phyloP scores from a whole-genome alignment of 2,329 filamentous ascomycete genomes.

The Metarhizium anisopliae region DNA sequence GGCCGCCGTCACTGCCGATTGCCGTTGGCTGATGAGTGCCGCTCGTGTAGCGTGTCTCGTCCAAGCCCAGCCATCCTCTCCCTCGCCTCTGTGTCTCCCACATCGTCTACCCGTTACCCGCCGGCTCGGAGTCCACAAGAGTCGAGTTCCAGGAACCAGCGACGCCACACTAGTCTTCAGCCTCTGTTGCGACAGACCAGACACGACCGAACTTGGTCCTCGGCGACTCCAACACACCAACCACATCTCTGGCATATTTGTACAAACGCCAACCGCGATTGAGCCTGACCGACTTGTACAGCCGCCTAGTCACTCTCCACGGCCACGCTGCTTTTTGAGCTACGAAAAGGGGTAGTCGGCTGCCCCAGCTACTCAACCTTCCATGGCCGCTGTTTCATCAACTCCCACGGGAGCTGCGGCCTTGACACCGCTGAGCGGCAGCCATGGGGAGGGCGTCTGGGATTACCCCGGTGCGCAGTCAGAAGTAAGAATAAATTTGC shows the following conservation, averaged over 20 bases:
- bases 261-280: neutral
- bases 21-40: neutral
- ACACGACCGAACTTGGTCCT: neutral
- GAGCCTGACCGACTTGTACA: no score
- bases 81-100: no score
- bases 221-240: neutral
- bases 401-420: conserved; percentile 36
- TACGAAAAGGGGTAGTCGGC: conserved; percentile 18
- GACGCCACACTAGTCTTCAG: neutral
- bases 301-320: neutral
- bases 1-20: conserved; percentile 2
- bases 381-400: conserved; percentile 46
- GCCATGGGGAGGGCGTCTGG: conserved; percentile 41
- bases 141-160: neutral
- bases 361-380: conserved; percentile 12
- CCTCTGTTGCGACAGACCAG: neutral
- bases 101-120: no score
- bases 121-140: neutral
- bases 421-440: conserved; percentile 39
- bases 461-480: conserved; percentile 22
- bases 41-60: neutral
- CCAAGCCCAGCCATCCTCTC: no score
- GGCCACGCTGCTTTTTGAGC: neutral
- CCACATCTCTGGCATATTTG: neutral
- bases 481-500: conserved; percentile 26